A percentile compares a stretch with the other conserved stretches of the same genome.
phyloP scores from a whole-genome alignment of 2,329 filamentous ascomycete species.

The Gaeumannomyces tritici region DNA sequence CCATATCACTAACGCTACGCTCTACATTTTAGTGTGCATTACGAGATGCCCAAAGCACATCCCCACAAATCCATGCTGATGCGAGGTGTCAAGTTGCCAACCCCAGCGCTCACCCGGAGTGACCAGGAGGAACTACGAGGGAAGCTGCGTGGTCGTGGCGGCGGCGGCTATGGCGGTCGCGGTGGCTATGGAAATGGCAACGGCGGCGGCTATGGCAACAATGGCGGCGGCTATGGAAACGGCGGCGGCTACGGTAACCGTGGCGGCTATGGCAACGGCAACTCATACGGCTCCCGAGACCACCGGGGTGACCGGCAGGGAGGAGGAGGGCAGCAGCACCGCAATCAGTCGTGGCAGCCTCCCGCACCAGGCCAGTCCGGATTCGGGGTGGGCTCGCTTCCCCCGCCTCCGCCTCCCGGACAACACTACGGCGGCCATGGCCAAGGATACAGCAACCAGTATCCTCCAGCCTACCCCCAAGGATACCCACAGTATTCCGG shows the following conservation, averaged over 20 bases:
- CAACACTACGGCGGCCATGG: constrained; percentile 11
- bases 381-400: constrained; percentile 32
- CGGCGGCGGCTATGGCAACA: constrained; percentile 38
- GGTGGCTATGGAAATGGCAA: not conserved
- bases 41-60: constrained; percentile 65
- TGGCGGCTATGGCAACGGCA: constrained; percentile 18
- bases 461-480: not conserved
- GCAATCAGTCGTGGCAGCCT: constrained; percentile 26
- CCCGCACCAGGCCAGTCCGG: constrained; percentile 33
- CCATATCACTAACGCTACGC: constrained; percentile 13
- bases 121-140: constrained; percentile 67
- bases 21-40: constrained; percentile 61
- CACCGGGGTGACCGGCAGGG: not conserved
- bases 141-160: constrained; percentile 37
- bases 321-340: constrained; percentile 9
- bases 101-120: constrained; percentile 60
- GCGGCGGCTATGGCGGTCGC: constrained; percentile 58
- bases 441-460: constrained; percentile 4
- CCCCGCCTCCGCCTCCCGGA: constrained; percentile 32
- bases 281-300: constrained; percentile 38
- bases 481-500: not conserved
- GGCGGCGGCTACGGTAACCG: too few species aligned
- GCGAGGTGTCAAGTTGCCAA: constrained; percentile 66
- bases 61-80: constrained; percentile 92
- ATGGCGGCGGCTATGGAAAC: constrained; percentile 17